These are phyloP conservation scores for Diversispora eburnea DNA, from an alignment of 192 early-diverging fungal species.

Conservation along the genomic window DNA sequence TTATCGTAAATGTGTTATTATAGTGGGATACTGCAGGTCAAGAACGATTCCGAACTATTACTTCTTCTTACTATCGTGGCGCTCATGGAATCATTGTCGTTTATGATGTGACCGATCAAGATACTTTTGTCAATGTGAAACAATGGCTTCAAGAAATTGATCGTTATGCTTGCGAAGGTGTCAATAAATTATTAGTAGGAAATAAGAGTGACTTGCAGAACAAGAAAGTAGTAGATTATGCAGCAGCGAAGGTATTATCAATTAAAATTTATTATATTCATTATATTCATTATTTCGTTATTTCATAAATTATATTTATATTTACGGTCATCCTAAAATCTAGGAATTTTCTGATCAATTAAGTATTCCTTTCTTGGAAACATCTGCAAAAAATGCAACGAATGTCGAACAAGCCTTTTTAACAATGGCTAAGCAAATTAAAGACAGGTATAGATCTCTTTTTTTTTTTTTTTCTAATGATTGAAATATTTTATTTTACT, in stretches of 20 bases:
- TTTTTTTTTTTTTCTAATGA: neutral
- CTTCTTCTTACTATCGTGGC: slow-evolving; percentile 95
- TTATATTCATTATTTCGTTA: neutral
- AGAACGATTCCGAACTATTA: slow-evolving; percentile 98
- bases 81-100: slow-evolving; percentile 99
- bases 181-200: slow-evolving; percentile 97
- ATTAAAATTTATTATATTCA: neutral
- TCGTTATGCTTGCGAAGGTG: slow-evolving; percentile 93
- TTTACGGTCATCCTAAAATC: neutral
- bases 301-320: neutral
- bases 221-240: slow-evolving; percentile 81
- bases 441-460: slow-evolving; percentile 64
- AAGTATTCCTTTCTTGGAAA: slow-evolving; percentile 93
- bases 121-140: slow-evolving; percentile 94
- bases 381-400: slow-evolving; percentile 93
- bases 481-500: neutral
- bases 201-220: slow-evolving; percentile 96
- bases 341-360: slow-evolving; percentile 91
- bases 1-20: neutral
- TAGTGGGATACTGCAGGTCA: slow-evolving; percentile 98
- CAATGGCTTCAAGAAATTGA: slow-evolving; percentile 99
- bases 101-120: slow-evolving; percentile 95
- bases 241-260: slow-evolving; percentile 59
- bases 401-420: slow-evolving; percentile 99
- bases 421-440: slow-evolving; percentile 99